phyloP scores from a whole-genome alignment of 108 stramenopile genomes.

The Fragilaria crotonensis region DNA sequence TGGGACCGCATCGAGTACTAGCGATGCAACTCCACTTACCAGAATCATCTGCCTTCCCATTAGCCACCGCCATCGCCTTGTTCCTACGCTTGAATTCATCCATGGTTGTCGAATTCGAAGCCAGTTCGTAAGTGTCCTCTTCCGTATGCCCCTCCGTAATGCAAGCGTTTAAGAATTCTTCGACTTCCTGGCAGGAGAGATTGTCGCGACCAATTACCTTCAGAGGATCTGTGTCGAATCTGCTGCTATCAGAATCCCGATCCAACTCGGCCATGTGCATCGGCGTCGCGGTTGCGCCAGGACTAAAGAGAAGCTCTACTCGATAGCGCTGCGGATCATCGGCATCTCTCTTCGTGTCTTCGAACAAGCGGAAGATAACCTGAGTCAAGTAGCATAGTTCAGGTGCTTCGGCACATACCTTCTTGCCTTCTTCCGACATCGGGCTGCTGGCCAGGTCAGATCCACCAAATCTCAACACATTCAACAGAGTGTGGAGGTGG shows the following conservation, averaged over 20 bases:
- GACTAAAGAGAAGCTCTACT: conserved; percentile 78
- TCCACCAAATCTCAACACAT: conserved; percentile 84
- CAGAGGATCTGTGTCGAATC: conserved; percentile 68
- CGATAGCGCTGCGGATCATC: conserved; percentile 76
- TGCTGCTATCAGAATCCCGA: conserved; percentile 53
- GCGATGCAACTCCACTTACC: too few relatives aligned
- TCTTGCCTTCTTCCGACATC: conserved; percentile 43
- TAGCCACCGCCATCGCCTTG: not conserved
- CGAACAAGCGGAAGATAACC: conserved; percentile 93
- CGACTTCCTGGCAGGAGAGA: conserved; percentile 69
- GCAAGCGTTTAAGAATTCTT: conserved; percentile 59
- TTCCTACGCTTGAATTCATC: not conserved
- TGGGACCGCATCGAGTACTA: not conserved
- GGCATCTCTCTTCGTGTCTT: conserved; percentile 59
- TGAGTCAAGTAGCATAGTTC: conserved; percentile 97
- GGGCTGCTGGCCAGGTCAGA: conserved; percentile 34
- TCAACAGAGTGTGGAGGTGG: conserved; percentile 93
- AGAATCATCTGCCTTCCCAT: not conserved
- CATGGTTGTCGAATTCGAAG: not conserved
- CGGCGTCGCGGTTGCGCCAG: conserved; percentile 86
- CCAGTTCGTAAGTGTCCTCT: conserved; percentile 19
- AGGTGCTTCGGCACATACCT: conserved; percentile 55
- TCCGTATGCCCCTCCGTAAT: conserved; percentile 43
- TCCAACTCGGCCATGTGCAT: conserved; percentile 75
- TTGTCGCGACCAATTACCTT: conserved; percentile 61